These are phyloP conservation scores for Fragilariopsis cylindrus DNA, from an alignment of 108 stramenopile genomes.

Conservation along the genomic window DNA sequence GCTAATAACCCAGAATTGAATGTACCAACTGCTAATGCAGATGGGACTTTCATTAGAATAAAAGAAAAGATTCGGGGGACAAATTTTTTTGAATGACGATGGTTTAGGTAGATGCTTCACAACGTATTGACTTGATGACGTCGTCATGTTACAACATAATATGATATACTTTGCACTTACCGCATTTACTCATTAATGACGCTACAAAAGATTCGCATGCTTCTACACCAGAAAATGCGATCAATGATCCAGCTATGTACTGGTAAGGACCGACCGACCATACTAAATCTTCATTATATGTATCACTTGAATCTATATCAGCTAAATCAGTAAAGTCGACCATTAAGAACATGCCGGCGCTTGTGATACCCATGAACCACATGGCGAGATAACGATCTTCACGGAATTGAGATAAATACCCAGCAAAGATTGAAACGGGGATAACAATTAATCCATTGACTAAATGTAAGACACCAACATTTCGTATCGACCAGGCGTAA, in stretches of 20 bases:
- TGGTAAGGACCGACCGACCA: slow-evolving; percentile 49
- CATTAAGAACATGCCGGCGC: slow-evolving; percentile 51
- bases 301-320: slow-evolving; percentile 12
- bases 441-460: slow-evolving; percentile 73
- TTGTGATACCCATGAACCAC: slow-evolving; percentile 41
- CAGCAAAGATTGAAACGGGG: slow-evolving; percentile 58
- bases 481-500: slow-evolving; percentile 61
- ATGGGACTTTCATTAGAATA: slow-evolving; percentile 45
- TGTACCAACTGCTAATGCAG: slow-evolving; percentile 73
- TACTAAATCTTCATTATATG: slow-evolving; percentile 36
- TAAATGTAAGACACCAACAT: slow-evolving; percentile 69
- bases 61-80: too few relatives aligned
- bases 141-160: too few relatives aligned
- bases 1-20: slow-evolving; percentile 77
- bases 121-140: too few relatives aligned
- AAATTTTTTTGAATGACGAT: too few relatives aligned
- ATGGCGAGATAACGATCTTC: slow-evolving; percentile 49
- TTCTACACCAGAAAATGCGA: slow-evolving; percentile 55
- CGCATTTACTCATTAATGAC: slow-evolving; percentile 66
- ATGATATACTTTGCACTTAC: too few relatives aligned
- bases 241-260: slow-evolving; percentile 51
- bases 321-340: slow-evolving; percentile 52
- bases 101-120: too few relatives aligned
- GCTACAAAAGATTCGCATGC: slow-evolving; percentile 74
- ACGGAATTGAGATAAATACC: slow-evolving; percentile 51